Conservation (phyloP, 2,329 filamentous ascomycete genomes). For the Akanthomyces dipterigenus region DNA sequence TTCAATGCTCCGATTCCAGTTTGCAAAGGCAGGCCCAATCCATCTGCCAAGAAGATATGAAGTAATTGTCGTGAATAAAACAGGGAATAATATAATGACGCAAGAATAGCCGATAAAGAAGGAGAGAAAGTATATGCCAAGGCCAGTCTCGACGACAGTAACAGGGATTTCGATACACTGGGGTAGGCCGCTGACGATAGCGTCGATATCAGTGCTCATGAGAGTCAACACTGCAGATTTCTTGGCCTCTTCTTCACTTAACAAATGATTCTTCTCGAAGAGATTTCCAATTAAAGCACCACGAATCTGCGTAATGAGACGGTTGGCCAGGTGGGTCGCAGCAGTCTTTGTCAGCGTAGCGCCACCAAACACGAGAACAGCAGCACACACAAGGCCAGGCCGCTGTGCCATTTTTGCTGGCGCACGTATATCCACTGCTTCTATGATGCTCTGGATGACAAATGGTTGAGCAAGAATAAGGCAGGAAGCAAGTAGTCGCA, state of each 20-base stretch:
- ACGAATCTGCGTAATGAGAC: too few species aligned
- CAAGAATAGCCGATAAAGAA: background rate
- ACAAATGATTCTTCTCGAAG: background rate
- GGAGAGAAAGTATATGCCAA: background rate
- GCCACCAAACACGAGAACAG: too few species aligned
- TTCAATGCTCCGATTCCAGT: conserved; percentile 33
- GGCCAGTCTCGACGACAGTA: background rate
- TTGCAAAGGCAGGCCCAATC: background rate
- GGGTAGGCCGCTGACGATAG: background rate
- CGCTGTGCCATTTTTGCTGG: too few species aligned
- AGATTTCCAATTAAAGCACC: background rate
- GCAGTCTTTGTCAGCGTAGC: too few species aligned
- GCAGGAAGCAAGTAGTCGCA: too few species aligned
- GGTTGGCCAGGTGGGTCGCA: too few species aligned
- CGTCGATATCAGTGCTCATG: background rate
- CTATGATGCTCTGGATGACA: too few species aligned
- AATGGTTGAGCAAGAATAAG: too few species aligned
- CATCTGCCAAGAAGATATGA: background rate
- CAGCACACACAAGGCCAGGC: too few species aligned
- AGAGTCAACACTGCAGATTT: conserved; percentile 14
- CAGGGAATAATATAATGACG: background rate
- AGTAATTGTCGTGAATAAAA: background rate
- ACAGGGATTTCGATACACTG: background rate
- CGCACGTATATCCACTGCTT: too few species aligned
- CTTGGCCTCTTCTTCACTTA: conserved; percentile 16